Evolutionary conservation across 2,329 filamentous ascomycete species (phyloP).

Genomic region (Talaromyces sp.): DNA sequence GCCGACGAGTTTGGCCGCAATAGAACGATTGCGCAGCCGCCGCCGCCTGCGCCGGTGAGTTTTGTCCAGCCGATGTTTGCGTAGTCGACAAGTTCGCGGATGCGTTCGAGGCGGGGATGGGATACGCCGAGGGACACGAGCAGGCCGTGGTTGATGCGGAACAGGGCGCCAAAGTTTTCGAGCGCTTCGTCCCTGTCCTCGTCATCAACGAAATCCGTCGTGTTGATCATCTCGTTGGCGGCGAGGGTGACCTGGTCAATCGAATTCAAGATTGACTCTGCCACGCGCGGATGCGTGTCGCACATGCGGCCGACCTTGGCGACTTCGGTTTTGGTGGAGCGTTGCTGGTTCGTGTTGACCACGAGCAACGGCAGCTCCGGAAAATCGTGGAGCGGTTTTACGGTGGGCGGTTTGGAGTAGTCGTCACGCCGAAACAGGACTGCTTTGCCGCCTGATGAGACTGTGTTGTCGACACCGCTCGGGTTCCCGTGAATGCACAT

Average conservation of each 20-base stretch:
- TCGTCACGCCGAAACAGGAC: slow-evolving; percentile 82
- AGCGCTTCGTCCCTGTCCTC: slow-evolving; percentile 60
- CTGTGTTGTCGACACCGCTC: slow-evolving; percentile 94
- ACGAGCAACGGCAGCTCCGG: slow-evolving; percentile 86
- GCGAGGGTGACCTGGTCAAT: slow-evolving; percentile 64
- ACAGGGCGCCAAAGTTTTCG: slow-evolving; percentile 75
- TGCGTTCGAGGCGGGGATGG: slow-evolving; percentile 84
- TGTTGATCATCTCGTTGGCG: slow-evolving; percentile 50
- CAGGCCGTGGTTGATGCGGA: slow-evolving; percentile 90
- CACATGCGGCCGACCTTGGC: slow-evolving; percentile 75
- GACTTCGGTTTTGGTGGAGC: slow-evolving; percentile 80
- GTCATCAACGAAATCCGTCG: slow-evolving; percentile 63
- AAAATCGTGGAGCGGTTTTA: slow-evolving; percentile 76
- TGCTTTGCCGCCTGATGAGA: slow-evolving; percentile 87
- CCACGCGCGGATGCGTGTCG: slow-evolving; percentile 67
- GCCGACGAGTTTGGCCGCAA: slow-evolving; percentile 61
- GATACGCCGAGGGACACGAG: slow-evolving; percentile 89
- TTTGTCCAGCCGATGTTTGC: slow-evolving; percentile 94
- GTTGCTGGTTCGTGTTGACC: slow-evolving; percentile 81
- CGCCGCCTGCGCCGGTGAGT: slow-evolving; percentile 89
- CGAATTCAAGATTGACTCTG: slow-evolving; percentile 74
- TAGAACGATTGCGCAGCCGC: slow-evolving; percentile 90
- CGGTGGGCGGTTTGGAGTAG: slow-evolving; percentile 69
- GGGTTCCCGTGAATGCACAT: slow-evolving; percentile 98
- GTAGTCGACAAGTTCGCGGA: slow-evolving; percentile 86